Conservation (phyloP, 345 rosid genomes). For the Arabis hirsuta region DNA sequence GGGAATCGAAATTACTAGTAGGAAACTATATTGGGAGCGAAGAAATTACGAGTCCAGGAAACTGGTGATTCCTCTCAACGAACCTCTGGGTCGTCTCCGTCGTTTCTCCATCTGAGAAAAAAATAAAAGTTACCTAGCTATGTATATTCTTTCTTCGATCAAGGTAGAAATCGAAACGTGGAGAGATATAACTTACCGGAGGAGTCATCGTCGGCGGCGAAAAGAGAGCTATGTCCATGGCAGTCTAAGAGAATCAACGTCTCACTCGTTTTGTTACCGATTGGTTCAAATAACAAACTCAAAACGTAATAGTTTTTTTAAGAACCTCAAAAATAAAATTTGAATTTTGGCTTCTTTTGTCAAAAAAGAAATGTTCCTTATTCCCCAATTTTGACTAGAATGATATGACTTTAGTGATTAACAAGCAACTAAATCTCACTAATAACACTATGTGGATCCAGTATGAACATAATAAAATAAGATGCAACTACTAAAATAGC, state of each 20-base stretch:
- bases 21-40: neutral
- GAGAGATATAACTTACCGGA: conserved; percentile 39
- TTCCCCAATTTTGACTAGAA: too few relatives aligned
- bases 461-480: too few relatives aligned
- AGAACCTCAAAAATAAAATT: too few relatives aligned
- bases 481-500: too few relatives aligned
- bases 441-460: too few relatives aligned
- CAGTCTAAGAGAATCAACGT: too few relatives aligned
- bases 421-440: too few relatives aligned
- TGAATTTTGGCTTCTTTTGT: too few relatives aligned
- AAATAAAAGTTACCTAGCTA: conserved; percentile 9
- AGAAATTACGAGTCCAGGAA: conserved; percentile 71
- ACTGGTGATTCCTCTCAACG: conserved; percentile 82
- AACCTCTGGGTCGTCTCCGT: conserved; percentile 56
- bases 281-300: too few relatives aligned
- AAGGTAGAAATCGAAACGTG: conserved; percentile 20
- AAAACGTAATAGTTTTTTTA: too few relatives aligned
- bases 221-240: conserved; percentile 94
- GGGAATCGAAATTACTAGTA: neutral
- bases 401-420: too few relatives aligned
- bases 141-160: neutral
- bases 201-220: conserved; percentile 62
- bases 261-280: neutral
- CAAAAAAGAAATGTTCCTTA: too few relatives aligned
- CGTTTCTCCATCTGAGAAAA: conserved; percentile 50